Evolutionary conservation across 148 eudicot species (phyloP), one percentile per base, ranked within the genome.

Genomic region (Arbutus unedo): DNA sequence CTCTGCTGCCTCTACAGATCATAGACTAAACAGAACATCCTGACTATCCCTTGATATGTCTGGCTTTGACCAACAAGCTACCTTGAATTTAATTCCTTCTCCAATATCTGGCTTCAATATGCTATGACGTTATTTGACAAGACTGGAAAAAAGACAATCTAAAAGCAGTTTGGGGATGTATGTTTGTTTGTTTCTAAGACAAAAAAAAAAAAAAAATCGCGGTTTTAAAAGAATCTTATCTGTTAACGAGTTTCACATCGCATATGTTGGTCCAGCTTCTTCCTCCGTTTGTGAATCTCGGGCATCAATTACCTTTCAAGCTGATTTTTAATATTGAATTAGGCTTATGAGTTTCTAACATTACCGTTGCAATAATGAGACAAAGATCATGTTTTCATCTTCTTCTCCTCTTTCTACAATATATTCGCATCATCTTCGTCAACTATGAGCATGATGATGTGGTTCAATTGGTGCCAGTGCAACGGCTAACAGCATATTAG

Each of bases 401-500:
- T n/a, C n/a, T n/a, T n/a, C n/a, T n/a, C n/a, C n/a, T n/a, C n/a
- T n/a, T n/a, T 64, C 18, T 56, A 77, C 68, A 6, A 21, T 6
- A 62, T 60, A 62, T 79, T 80, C 25, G 60, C 57, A 41, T 56
- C 19, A 67, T 50, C 5, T 49, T 3, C 9, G 57, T 14, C 41
- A 74, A 2, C 41, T 54, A 38, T 51, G 14, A 6, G 64, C 81
- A n/a, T 55, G 23, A 10, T 5, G 16, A 53, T 50, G n/a, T 54
- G 53, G 82, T 60, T 74, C 56, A 9, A 74, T 82, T 47, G 31
- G 47, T 74, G 55, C 88, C n/a, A 95, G 98, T 88, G 96, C 96
- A 77, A 94, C 97, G n/a, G 89, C 95, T 3, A 94, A 96, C 84
- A 96, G 98, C 87, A 93, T 96, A 82, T 84, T 96, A 83, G 99